Evolutionary conservation across 148 eudicot genomes (phyloP).

Genomic region (Fagopyrum esculentum): DNA sequence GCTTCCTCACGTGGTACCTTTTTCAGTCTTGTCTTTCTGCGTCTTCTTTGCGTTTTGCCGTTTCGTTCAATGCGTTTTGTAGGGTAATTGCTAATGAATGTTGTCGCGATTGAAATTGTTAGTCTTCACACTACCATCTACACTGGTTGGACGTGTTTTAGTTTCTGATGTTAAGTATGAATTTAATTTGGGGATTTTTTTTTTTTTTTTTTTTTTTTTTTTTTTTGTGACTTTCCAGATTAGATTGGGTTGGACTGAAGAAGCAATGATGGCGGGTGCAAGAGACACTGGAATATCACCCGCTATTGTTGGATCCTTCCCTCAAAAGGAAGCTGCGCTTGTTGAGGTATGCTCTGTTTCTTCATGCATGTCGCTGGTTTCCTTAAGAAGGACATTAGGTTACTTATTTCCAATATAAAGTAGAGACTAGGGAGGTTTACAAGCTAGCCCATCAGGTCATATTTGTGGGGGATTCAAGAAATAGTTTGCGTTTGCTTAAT

Average conservation of each 20-base stretch:
- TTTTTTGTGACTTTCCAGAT: conserved; percentile 30
- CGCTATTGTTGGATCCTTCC: conserved; percentile 71
- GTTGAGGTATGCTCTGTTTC: conserved; percentile 52
- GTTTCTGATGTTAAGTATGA: background rate
- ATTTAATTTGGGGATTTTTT: background rate
- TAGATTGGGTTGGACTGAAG: conserved; percentile 75
- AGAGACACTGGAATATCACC: conserved; percentile 87
- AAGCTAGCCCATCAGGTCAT: background rate
- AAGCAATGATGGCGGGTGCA: conserved; percentile 95
- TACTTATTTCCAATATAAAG: background rate
- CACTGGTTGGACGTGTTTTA: background rate
- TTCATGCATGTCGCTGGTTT: too few species aligned
- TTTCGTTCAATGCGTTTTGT: background rate
- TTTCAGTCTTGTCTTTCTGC: background rate
- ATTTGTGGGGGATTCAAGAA: background rate
- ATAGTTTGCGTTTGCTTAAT: background rate
- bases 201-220: background rate
- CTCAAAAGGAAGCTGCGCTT: conserved; percentile 88
- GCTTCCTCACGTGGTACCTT: conserved; percentile 62
- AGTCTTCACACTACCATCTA: background rate
- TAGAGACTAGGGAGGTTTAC: background rate
- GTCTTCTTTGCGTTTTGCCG: background rate
- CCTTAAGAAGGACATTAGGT: background rate
- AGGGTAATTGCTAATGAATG: background rate
- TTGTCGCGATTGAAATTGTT: background rate